A percentile compares a stretch with the other conserved stretches of the same genome.
These are phyloP conservation scores for Hypomyces perniciosus DNA, from an alignment of 2,329 filamentous ascomycete genomes.

Conservation along the genomic window DNA sequence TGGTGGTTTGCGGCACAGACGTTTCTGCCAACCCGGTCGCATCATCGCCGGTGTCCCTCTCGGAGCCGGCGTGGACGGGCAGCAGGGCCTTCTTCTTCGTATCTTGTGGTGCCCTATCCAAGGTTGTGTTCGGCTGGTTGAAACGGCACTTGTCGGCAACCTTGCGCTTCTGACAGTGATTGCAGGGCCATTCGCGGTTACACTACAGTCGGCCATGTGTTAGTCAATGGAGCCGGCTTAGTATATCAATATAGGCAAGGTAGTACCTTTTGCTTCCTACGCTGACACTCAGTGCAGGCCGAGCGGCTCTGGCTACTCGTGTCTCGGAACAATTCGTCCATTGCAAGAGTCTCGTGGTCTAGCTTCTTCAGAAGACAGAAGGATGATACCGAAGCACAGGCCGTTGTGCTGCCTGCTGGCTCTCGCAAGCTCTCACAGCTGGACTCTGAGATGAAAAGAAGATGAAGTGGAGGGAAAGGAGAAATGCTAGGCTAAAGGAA, in stretches of 20 bases:
- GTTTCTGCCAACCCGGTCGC: not conserved
- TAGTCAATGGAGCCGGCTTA: not conserved
- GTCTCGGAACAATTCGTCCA: not conserved
- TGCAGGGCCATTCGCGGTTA: constrained; percentile 29
- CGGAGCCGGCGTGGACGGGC: not conserved
- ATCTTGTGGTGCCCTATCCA: not conserved
- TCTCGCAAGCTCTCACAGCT: not conserved
- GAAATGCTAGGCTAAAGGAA: not conserved
- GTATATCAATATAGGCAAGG: not conserved
- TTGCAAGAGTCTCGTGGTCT: not conserved
- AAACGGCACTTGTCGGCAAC: constrained; percentile 25
- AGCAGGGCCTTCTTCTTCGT: not conserved
- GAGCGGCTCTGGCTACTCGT: constrained; percentile 21
- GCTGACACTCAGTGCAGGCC: constrained; percentile 39
- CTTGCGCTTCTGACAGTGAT: constrained; percentile 27
- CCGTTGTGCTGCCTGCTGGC: not conserved
- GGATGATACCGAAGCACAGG: not conserved
- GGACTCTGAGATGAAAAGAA: not conserved
- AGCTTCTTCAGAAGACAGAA: no score
- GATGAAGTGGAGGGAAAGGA: not conserved
- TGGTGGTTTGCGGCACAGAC: not conserved
- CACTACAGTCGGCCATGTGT: constrained; percentile 17
- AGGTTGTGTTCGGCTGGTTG: constrained; percentile 12
- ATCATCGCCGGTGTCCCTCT: not conserved
- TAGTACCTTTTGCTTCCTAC: constrained; percentile 33